Base-by-base conservation (phyloP, 257 asterid genomes). In the Buddleja alternifolia region DNA sequence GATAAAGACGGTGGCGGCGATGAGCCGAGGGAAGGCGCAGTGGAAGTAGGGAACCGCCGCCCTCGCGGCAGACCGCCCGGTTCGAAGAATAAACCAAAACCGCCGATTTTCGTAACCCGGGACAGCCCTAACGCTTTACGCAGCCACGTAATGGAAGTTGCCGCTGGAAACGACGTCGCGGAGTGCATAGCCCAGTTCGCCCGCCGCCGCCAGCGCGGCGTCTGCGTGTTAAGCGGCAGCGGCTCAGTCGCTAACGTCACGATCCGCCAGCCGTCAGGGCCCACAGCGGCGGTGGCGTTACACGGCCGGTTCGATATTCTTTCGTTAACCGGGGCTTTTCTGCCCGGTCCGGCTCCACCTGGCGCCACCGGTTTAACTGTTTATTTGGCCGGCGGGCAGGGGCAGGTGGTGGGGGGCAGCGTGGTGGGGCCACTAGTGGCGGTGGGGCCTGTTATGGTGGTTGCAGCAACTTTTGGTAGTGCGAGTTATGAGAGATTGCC, bases 131-230 rank as follows among this genome's bases (percentile, higher is more conserved):
- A 80, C 75, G 79, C 81, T 5, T 61, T 80, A 0, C 81, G 84
- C 39, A 80, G 84, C 79, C 79, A 80, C 52, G 82, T 80, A 1
- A 63, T 80, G 79, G 84, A 80, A 32, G 75, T 80, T 19, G 72
- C 79, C 48, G 34, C 69, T 4, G 84, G 84, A 37, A 46, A 81
- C 34, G 84, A 80, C 37, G 81, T 80, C 67, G 84, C 84, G 12
- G 84, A 80, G 48, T 76, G 81, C 81, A 80, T 80, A 24, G 84
- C 84, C 23, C 79, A 73, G 23, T 80, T 80, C 41, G 84, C 84
- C 1, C 75, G 84, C 47, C 66, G 79, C 32, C 81, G 84, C 46
- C 84, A 80, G 70, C 73, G 81, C 12, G 84, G 84, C 15, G 84
- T 80, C 10, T 76, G 84, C 15, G 82, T 80, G 40, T 68, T 80